Conservation (phyloP, 495 filamentous ascomycete genomes). For the Penicillium alfredii region DNA sequence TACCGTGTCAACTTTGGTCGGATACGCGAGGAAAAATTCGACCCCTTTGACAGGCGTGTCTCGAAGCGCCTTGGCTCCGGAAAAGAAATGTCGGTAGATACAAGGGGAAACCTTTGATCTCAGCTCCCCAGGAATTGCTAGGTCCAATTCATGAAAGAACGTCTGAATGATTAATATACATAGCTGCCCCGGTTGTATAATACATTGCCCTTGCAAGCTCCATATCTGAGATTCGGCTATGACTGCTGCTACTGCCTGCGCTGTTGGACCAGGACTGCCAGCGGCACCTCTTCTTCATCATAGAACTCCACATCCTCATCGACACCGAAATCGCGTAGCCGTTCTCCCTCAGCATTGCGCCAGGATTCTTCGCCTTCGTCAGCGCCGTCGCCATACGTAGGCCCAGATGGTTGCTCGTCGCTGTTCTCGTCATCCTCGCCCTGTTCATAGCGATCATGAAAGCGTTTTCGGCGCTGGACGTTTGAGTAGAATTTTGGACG, state of each 20-base stretch:
- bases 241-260: constrained; percentile 12
- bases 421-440: constrained; percentile 32
- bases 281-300: constrained; percentile 74
- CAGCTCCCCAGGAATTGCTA: too few relatives aligned
- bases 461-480: constrained; percentile 44
- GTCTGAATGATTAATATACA: too few relatives aligned
- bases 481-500: constrained; percentile 25
- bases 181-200: too few relatives aligned
- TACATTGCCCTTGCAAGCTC: too few relatives aligned
- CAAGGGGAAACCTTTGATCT: constrained; percentile 11
- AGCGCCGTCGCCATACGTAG: constrained; percentile 23
- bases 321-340: constrained; percentile 82
- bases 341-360: constrained; percentile 81
- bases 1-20: constrained; percentile 14
- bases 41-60: constrained; percentile 6
- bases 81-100: constrained; percentile 9
- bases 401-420: constrained; percentile 21
- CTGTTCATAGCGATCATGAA: constrained; percentile 40
- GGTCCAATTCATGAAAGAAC: too few relatives aligned
- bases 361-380: constrained; percentile 59
- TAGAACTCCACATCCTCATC: constrained; percentile 77
- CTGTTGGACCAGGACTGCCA: constrained; percentile 43
- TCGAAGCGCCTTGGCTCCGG: constrained; percentile 13
- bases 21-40: constrained; percentile 8
- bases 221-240: too few relatives aligned